These are phyloP conservation scores for Phyllosticta citriasiana DNA, from an alignment of 2,329 filamentous ascomycete species.

Conservation along the genomic window DNA sequence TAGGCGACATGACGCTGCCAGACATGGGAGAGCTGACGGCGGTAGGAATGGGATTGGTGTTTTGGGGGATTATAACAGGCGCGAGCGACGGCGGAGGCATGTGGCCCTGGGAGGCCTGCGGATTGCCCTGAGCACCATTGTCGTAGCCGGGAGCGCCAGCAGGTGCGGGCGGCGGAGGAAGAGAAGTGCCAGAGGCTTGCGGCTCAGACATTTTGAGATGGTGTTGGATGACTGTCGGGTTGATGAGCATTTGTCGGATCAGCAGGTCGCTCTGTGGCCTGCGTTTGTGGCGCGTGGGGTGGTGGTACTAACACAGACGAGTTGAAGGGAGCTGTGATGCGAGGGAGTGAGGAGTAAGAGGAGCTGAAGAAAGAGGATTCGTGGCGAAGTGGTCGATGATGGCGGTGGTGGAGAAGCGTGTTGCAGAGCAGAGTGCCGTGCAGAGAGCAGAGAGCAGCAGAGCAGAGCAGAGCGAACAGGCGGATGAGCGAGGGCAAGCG, in stretches of 20 bases:
- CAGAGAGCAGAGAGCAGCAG: not conserved
- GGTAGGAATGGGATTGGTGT: conserved; percentile 89
- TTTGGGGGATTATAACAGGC: conserved; percentile 78
- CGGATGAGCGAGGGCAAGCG: not conserved
- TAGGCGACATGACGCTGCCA: conserved; percentile 72
- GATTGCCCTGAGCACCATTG: conserved; percentile 60
- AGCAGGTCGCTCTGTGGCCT: not conserved
- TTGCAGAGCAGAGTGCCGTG: not conserved
- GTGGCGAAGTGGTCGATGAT: not conserved
- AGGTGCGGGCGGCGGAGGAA: conserved; percentile 60
- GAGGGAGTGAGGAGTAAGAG: not conserved
- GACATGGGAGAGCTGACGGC: conserved; percentile 84
- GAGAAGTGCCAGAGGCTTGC: conserved; percentile 50
- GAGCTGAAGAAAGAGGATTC: not conserved
- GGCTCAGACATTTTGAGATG: conserved; percentile 64
- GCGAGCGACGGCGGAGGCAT: conserved; percentile 87
- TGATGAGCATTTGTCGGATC: conserved; percentile 8
- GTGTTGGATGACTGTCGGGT: conserved; percentile 7
- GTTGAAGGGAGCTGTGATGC: not conserved
- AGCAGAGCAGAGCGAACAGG: not conserved
- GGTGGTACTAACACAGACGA: conserved; percentile 9
- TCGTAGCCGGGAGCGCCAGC: conserved; percentile 69
- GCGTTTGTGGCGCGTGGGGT: conserved; percentile 6
- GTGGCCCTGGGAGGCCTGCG: conserved; percentile 59
- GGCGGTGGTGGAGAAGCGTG: not conserved